Conservation (phyloP, 805 yeast genomes). For the Kluyveromyces siamensis region DNA sequence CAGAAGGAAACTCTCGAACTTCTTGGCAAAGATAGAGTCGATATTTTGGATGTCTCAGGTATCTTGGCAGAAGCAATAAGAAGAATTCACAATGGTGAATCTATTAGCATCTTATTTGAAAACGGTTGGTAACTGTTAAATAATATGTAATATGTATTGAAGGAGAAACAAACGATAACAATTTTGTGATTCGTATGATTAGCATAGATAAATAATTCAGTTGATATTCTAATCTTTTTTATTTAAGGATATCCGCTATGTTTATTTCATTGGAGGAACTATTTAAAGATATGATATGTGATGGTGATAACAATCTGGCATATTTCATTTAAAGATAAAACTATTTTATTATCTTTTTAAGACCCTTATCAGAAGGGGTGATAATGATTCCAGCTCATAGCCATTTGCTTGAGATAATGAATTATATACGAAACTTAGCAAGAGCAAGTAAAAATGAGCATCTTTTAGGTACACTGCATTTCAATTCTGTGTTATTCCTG, state of each 20-base stretch:
- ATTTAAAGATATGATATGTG: background rate
- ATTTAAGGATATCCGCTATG: background rate
- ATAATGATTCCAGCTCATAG: background rate
- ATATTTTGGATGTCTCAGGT: slow-evolving; percentile 78
- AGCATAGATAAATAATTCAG: too few species aligned
- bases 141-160: background rate
- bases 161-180: background rate
- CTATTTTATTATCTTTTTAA: too few species aligned
- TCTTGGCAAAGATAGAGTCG: slow-evolving; percentile 50
- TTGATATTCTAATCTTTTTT: background rate
- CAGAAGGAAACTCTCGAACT: slow-evolving; percentile 50
- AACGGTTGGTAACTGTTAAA: slow-evolving; percentile 39
- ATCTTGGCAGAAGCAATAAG: slow-evolving; percentile 92
- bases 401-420: background rate
- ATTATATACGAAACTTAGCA: background rate
- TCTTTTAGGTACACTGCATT: background rate
- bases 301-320: background rate
- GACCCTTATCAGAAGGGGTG: background rate
- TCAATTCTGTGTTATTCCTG: slow-evolving; percentile 2
- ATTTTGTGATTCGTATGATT: background rate
- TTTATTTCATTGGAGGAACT: background rate
- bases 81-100: slow-evolving; percentile 94
- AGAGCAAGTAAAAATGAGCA: background rate
- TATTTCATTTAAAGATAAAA: background rate
- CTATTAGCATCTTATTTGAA: slow-evolving; percentile 87